Evolutionary conservation across 1,139 yeast species (phyloP).

Genomic region (Taphrina betulina): DNA sequence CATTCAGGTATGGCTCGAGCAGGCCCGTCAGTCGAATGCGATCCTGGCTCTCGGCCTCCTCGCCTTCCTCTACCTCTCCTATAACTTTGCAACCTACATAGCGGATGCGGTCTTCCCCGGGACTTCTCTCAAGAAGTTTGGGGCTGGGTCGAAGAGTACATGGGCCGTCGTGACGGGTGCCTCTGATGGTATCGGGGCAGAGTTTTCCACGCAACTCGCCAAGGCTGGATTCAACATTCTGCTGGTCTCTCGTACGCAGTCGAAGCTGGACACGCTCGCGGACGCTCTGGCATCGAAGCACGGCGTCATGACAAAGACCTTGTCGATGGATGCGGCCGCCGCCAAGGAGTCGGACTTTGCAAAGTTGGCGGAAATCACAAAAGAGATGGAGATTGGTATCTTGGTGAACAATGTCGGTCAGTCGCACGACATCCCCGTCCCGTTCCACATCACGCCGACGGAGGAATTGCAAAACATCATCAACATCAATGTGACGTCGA

Average conservation of each 20-base stretch:
- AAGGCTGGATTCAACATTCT: conserved; percentile 76
- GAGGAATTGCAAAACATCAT: conserved; percentile 74
- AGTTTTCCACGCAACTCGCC: conserved; percentile 83
- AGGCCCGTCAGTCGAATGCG: conserved; percentile 16
- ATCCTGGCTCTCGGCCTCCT: conserved; percentile 18
- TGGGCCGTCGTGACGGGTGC: conserved; percentile 98
- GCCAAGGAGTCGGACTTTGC: conserved; percentile 58
- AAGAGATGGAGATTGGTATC: conserved; percentile 59
- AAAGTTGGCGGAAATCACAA: conserved; percentile 52
- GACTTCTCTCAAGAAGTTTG: conserved; percentile 57
- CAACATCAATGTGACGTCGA: conserved; percentile 80
- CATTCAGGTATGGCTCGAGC: conserved; percentile 3
- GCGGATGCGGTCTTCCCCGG: conserved; percentile 28
- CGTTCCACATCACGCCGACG: conserved; percentile 75
- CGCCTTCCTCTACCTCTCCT: conserved; percentile 15
- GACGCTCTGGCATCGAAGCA: conserved; percentile 60
- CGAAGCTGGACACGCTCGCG: conserved; percentile 69
- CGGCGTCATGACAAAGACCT: conserved; percentile 61
- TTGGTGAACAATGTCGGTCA: conserved; percentile 90
- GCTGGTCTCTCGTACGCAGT: conserved; percentile 76
- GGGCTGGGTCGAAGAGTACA: conserved; percentile 55
- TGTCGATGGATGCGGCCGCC: conserved; percentile 75
- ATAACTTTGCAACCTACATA: conserved; percentile 18
- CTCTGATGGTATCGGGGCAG: conserved; percentile 96
- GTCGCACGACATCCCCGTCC: conserved; percentile 92